These are phyloP conservation scores for Xylaria sp. DNA, from an alignment of 2,329 filamentous ascomycete species.

Conservation along the genomic window DNA sequence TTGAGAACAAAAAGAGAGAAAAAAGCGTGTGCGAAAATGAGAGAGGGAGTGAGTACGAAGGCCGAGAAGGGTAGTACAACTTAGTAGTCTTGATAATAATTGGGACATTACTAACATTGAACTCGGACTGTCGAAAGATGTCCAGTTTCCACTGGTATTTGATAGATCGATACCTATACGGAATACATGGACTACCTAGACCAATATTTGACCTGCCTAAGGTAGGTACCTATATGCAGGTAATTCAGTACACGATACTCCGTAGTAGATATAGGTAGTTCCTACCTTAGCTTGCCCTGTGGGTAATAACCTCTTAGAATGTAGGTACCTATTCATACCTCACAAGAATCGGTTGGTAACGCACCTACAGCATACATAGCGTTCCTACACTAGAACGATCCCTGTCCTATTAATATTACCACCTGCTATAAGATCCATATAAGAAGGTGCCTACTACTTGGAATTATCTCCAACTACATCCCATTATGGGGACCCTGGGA, in stretches of 20 bases:
- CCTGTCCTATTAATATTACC: constrained; percentile 29
- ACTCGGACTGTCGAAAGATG: not conserved
- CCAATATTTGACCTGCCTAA: not conserved
- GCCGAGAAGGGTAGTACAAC: not conserved
- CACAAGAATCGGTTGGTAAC: not conserved
- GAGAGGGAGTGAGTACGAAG: not conserved
- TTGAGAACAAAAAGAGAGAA: not conserved
- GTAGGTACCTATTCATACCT: constrained; percentile 6
- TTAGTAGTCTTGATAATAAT: not conserved
- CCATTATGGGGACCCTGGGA: constrained; percentile 7
- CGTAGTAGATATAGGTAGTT: not conserved
- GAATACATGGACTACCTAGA: too few species aligned
- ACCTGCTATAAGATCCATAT: constrained; percentile 20
- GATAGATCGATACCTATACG: too few species aligned
- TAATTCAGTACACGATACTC: too few species aligned
- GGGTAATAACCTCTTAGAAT: too few species aligned
- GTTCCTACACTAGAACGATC: not conserved
- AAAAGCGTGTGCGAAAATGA: not conserved
- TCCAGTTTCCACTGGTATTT: too few species aligned
- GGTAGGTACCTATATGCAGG: not conserved
- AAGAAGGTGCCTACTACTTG: constrained; percentile 9
- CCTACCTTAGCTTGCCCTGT: not conserved
- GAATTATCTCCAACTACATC: constrained; percentile 27
- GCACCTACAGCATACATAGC: constrained; percentile 9
- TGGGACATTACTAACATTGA: not conserved